Evolutionary conservation across 164 flowering plant species (phyloP), one percentile per base, ranked within the genome.

Genomic region (Nymphaea thermarum): DNA sequence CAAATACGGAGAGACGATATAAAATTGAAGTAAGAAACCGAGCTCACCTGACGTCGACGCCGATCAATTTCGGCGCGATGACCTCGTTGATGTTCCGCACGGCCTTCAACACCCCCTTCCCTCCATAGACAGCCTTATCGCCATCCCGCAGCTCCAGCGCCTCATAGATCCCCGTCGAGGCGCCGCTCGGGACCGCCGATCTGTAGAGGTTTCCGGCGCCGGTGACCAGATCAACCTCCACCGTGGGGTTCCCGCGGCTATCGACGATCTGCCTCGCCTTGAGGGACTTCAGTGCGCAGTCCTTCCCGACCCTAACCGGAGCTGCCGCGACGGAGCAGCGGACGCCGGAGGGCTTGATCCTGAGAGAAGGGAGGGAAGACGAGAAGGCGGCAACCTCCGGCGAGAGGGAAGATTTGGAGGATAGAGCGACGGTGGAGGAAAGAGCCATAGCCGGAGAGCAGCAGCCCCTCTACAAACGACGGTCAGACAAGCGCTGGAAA

Each of bases 131-230:
- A 14, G 76, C 79, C 75, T 84, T 81, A 68, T 89, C 97, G 0
- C 97, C 99, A 66, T 94, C 99, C 67, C 99, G 80, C 11, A 94
- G 85, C 83, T 94, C 99, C 77, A 91, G 71, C 2, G 99, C 99
- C 80, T 94, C 99, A 69, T 94, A 91, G 82, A 91, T 91, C 78
- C 99, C 99, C 2, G 99, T 91, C 59, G 97, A 91, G 6, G 97
- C 97, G 2, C 97, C 97, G 60, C 97, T 89, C 0, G 99, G 99
- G 2, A 91, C 97, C 3, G 97, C 99, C 6, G 99, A 89, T 72
- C 98, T 82, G 75, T 82, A 88, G 2, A 89, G 81, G 71, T 78
- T 81, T 63, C 81, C 96, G 42, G 97, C 86, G 62, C 81, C 96
- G 25, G 97, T 87, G 65, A 84, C 70, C 45, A 93, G 83, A 82